Evolutionary conservation across 495 filamentous ascomycete species (phyloP), one percentile per base, ranked within the genome.

Genomic region (Haplographium delicatum): DNA sequence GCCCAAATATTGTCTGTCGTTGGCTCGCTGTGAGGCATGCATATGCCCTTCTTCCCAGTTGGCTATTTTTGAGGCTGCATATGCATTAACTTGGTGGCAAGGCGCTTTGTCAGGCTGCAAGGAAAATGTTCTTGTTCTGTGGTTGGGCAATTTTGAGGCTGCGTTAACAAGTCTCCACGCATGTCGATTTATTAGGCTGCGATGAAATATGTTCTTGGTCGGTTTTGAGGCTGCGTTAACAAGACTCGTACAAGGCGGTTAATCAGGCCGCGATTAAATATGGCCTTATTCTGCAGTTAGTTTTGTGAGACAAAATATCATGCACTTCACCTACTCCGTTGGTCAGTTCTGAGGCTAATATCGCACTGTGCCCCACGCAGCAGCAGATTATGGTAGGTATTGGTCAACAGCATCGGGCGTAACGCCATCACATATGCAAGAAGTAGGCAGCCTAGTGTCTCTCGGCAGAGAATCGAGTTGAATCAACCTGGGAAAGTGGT

Each of bases 21-120:
- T 51, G 48, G 48, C 48, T 51, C 48, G 48, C 31, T 51, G 38
- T 51, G 48, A 51, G 48, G 48, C 37, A 51, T 44, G 48, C 48
- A 51, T 51, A 24, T 51, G 38, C 39, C 4, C 38, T 44, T 51
- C 48, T 51, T 24, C 37, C 48, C 48, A 43, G 48, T 51, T 51
- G 48, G 48, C 48, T 24, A 22, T 4, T 51, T 51, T 51, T 51
- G 48, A 51, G 48, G 48, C 48, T 51, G 33, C 33, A 13, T 35
- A 5, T 35, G 18, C 33, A 13, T 16, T 35, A 35, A 35, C 4
- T 13, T 35, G 4, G 4, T 5, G 4, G 33, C 33, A 13, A 50
- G 34, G 46, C 33, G 5, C 33, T 40, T 26, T 40, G 33, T 40
- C 10, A 50, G 46, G 46, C 46, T 24, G 38, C 26, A 51, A 34